Conservation (phyloP, 2,329 filamentous ascomycete genomes). For the Ophiocordyceps camponoti-rufipedis region DNA sequence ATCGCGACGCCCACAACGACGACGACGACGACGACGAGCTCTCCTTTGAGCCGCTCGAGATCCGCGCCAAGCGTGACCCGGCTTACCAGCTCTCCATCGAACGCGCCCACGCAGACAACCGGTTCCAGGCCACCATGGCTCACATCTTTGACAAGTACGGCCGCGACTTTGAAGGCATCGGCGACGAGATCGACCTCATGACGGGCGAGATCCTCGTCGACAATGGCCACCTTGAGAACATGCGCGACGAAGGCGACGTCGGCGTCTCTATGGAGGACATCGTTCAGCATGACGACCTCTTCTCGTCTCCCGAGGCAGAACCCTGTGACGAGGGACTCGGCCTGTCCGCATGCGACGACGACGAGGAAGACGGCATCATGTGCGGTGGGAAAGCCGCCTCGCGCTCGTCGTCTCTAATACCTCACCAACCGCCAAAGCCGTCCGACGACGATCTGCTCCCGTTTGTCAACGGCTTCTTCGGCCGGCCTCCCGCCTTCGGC, state of each 20-base stretch:
- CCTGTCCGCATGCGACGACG: not conserved
- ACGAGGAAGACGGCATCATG: slow-evolving; percentile 5
- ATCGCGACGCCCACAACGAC: slow-evolving; percentile 14
- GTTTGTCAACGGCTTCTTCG: slow-evolving; percentile 3
- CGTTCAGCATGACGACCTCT: slow-evolving; percentile 5
- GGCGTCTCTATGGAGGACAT: slow-evolving; percentile 16
- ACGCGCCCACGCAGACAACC: slow-evolving; percentile 47
- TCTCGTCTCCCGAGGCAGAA: not conserved
- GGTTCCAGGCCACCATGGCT: slow-evolving; percentile 71
- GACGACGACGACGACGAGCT: slow-evolving; percentile 30
- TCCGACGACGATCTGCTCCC: not conserved
- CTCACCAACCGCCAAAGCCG: not conserved
- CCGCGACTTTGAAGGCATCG: slow-evolving; percentile 63
- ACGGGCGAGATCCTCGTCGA: slow-evolving; percentile 75
- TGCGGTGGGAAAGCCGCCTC: slow-evolving; percentile 2
- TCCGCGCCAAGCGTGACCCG: slow-evolving; percentile 29
- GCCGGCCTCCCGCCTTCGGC: slow-evolving; percentile 3
- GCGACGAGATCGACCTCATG: slow-evolving; percentile 74
- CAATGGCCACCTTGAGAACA: slow-evolving; percentile 61
- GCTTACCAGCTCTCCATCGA: slow-evolving; percentile 40
- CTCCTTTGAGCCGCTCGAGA: slow-evolving; percentile 25
- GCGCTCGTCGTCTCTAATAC: slow-evolving; percentile 3
- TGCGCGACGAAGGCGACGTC: slow-evolving; percentile 36
- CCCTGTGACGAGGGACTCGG: not conserved
- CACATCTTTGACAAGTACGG: slow-evolving; percentile 79